Evolutionary conservation across 441 rosid genomes (phyloP).

Genomic region (Lagerstroemia fauriei): DNA sequence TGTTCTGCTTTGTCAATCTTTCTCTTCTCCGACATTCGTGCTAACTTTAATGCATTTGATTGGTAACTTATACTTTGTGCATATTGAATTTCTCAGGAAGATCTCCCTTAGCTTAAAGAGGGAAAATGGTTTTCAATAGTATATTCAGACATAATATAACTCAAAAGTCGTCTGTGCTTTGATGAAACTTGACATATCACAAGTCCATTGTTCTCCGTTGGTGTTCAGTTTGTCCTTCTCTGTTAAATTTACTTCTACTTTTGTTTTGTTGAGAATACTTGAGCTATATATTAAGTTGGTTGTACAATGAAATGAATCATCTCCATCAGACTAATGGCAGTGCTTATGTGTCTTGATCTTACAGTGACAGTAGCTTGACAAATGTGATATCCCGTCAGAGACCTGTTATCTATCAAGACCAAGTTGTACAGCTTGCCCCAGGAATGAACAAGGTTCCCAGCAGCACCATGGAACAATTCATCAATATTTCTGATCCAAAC

Average conservation of each 20-base stretch:
- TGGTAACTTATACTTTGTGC: neutral
- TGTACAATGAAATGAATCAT: neutral
- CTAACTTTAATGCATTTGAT: too few relatives aligned
- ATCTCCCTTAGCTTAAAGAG: neutral
- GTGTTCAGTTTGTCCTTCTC: neutral
- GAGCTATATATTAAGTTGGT: neutral
- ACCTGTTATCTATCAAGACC: slow-evolving; percentile 53
- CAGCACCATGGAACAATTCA: slow-evolving; percentile 53
- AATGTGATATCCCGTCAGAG: slow-evolving; percentile 61
- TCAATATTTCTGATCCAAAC: slow-evolving; percentile 58
- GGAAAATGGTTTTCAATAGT: too few relatives aligned
- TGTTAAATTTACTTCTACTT: neutral
- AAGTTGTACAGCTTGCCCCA: slow-evolving; percentile 26
- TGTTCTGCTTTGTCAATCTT: neutral
- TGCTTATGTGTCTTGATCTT: slow-evolving; percentile 40
- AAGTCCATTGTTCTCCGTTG: neutral
- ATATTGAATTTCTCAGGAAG: neutral
- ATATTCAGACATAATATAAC: too few relatives aligned
- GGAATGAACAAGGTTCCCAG: slow-evolving; percentile 47
- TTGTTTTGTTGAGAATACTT: too few relatives aligned
- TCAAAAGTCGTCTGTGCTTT: too few relatives aligned
- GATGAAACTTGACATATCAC: neutral
- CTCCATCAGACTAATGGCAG: slow-evolving; percentile 17
- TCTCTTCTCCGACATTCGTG: too few relatives aligned
- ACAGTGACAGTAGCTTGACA: slow-evolving; percentile 78